These are phyloP conservation scores for Bretschneidera sinensis DNA, from an alignment of 345 rosid species.

Conservation along the genomic window DNA sequence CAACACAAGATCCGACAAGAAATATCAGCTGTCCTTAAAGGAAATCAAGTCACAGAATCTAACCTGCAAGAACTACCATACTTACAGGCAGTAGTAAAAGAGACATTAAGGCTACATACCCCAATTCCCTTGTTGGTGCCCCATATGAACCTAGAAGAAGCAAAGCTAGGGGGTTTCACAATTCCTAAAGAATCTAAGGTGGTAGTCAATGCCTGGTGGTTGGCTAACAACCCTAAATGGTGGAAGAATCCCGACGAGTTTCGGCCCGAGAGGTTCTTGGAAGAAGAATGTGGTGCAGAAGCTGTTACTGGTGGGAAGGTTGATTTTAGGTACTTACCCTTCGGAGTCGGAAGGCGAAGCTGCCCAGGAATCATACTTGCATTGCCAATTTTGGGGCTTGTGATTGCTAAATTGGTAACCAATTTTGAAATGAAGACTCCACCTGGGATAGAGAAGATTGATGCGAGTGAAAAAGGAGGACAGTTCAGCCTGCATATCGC, in stretches of 20 bases:
- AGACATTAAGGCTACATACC: conserved; percentile 48
- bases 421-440: conserved; percentile 46
- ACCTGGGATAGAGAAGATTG: conserved; percentile 31
- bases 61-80: conserved; percentile 39
- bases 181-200: conserved; percentile 58
- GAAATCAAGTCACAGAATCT: conserved; percentile 36
- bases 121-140: conserved; percentile 64
- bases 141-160: conserved; percentile 63
- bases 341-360: conserved; percentile 56
- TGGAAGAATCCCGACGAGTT: conserved; percentile 50
- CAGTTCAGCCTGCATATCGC: conserved; percentile 66
- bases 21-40: conserved; percentile 30
- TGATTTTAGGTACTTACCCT: conserved; percentile 55
- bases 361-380: conserved; percentile 64
- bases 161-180: conserved; percentile 45
- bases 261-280: conserved; percentile 53
- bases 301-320: conserved; percentile 50
- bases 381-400: conserved; percentile 50
- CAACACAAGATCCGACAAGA: conserved; percentile 46
- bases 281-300: conserved; percentile 36
- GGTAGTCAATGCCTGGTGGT: conserved; percentile 67
- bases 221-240: conserved; percentile 54
- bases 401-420: conserved; percentile 42
- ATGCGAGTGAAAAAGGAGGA: conserved; percentile 57
- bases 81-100: conserved; percentile 55